Evolutionary conservation across 176 grass and related monocot species (phyloP).

Genomic region (Dendrocalamus sinicus): DNA sequence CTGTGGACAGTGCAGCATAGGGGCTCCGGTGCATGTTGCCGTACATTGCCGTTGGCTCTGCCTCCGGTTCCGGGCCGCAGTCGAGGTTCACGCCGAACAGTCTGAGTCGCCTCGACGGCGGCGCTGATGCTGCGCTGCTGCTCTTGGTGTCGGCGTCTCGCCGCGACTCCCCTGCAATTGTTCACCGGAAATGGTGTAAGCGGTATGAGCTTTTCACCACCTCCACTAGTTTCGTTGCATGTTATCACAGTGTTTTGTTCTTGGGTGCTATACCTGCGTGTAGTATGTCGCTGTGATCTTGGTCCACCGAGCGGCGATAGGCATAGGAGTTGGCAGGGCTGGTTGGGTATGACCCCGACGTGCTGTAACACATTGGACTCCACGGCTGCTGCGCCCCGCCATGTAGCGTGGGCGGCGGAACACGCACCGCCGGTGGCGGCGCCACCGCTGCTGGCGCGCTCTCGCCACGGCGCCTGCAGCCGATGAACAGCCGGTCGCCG

Average conservation of each 20-base stretch:
- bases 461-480: conserved; percentile 61
- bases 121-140: conserved; percentile 40
- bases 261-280: conserved; percentile 53
- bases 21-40: conserved; percentile 61
- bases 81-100: conserved; percentile 94
- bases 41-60: conserved; percentile 58
- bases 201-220: neutral
- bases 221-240: neutral
- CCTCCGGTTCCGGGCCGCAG: conserved; percentile 61
- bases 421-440: conserved; percentile 23
- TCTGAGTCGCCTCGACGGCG: conserved; percentile 64
- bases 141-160: conserved; percentile 52
- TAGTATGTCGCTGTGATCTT: conserved; percentile 50
- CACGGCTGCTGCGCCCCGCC: conserved; percentile 57
- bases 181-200: conserved; percentile 32
- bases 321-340: conserved; percentile 61
- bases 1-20: conserved; percentile 49
- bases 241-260: conserved; percentile 6
- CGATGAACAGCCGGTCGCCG: conserved; percentile 65
- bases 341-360: conserved; percentile 54
- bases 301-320: conserved; percentile 36
- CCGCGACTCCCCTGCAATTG: conserved; percentile 43
- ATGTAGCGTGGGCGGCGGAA: conserved; percentile 21
- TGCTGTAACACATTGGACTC: conserved; percentile 68
- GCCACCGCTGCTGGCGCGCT: neutral